phyloP scores from a whole-genome alignment of 331 rosid species.

The Rosa hybrid region DNA sequence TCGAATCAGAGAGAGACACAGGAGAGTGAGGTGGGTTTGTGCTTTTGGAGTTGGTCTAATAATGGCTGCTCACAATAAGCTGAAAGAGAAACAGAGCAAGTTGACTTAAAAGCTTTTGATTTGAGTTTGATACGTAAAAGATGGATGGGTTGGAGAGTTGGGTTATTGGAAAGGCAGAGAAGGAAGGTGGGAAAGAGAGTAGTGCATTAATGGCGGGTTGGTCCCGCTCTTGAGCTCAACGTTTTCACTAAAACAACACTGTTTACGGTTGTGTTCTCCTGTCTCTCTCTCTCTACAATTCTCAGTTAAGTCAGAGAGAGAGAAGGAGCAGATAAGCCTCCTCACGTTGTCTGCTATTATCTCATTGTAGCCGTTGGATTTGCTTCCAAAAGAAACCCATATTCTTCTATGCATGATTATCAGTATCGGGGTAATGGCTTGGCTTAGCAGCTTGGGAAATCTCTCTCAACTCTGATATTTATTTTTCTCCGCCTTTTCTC shows the following conservation, averaged over 20 bases:
- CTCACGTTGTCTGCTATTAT: background rate
- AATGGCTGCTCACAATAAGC: conserved; percentile 16
- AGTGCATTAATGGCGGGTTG: conserved; percentile 40
- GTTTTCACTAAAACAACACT: background rate
- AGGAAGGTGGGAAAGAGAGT: conserved; percentile 28
- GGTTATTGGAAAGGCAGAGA: conserved; percentile 12
- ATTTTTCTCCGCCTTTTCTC: no score
- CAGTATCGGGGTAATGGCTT: conserved; percentile 19
- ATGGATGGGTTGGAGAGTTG: conserved; percentile 5
- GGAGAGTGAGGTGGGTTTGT: conserved; percentile 12
- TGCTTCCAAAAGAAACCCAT: background rate
- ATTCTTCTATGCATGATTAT: conserved; percentile 4
- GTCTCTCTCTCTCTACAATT: background rate
- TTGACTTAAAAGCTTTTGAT: conserved; percentile 24
- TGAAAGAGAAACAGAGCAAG: conserved; percentile 30
- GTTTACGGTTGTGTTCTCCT: background rate
- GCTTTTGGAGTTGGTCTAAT: background rate
- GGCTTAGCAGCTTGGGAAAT: background rate
- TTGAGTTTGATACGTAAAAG: conserved; percentile 26
- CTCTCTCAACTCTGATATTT: background rate
- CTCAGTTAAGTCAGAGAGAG: conserved; percentile 5
- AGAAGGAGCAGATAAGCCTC: conserved; percentile 5
- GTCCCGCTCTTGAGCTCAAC: conserved; percentile 34
- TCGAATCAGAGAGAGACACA: conserved; percentile 8
- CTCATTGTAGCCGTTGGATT: conserved; percentile 27